phyloP scores from a whole-genome alignment of 768 basidiomycete genomes.

The Tylopilus plumbeoviolaceoides region DNA sequence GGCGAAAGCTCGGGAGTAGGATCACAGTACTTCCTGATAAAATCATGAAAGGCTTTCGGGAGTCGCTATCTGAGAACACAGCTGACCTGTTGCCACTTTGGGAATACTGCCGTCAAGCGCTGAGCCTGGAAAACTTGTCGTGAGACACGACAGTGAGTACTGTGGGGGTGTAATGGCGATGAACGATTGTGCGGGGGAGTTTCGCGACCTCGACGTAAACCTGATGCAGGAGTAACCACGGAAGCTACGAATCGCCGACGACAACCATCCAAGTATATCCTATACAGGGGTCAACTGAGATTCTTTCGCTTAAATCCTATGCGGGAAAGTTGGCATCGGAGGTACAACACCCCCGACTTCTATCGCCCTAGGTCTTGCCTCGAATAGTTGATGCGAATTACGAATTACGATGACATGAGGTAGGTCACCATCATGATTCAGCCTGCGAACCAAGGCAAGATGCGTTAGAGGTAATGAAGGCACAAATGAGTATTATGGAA shows the following conservation, averaged over 20 bases:
- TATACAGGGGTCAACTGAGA: neutral
- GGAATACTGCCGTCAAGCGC: neutral
- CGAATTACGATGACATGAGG: neutral
- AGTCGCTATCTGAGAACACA: neutral
- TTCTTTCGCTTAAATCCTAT: constrained; percentile 9
- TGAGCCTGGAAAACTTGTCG: neutral
- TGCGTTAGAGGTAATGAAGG: neutral
- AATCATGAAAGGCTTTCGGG: neutral
- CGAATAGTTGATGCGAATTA: neutral
- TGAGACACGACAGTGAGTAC: neutral
- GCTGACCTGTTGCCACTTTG: constrained; percentile 11
- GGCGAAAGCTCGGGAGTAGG: neutral
- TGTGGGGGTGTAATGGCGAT: constrained; percentile 2
- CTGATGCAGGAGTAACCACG: constrained; percentile 15
- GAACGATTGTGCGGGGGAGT: neutral
- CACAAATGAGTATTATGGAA: neutral
- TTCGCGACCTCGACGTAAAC: neutral
- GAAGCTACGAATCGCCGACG: constrained; percentile 18
- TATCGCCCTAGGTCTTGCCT: constrained; percentile 11
- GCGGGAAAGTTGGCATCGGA: constrained; percentile 12
- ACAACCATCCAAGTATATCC: constrained; percentile 3
- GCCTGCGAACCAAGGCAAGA: neutral
- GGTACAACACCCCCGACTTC: constrained; percentile 23
- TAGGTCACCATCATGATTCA: neutral
- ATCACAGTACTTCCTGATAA: neutral